These are phyloP conservation scores for Euphorbia tirucalli DNA, from an alignment of 345 rosid species.

Conservation along the genomic window DNA sequence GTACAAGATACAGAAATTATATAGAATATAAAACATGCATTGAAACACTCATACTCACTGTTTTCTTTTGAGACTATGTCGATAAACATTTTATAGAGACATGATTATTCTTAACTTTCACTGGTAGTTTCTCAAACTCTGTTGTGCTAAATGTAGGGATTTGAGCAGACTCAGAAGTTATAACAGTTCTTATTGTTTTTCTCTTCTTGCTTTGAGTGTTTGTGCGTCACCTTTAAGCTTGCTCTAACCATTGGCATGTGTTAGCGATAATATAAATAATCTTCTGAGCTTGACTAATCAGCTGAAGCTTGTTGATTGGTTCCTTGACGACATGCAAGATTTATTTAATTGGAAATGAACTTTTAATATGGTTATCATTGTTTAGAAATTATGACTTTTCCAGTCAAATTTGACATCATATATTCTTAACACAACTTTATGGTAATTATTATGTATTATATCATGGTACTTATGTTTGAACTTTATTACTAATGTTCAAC, in stretches of 20 bases:
- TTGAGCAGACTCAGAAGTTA: neutral
- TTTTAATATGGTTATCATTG: neutral
- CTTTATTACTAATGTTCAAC: neutral
- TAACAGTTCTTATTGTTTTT: neutral
- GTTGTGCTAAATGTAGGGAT: neutral
- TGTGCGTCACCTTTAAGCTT: conserved; percentile 1
- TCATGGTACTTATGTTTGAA: neutral
- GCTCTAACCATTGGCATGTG: neutral
- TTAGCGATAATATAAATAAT: too few relatives aligned
- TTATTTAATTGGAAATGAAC: neutral
- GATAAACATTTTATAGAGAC: neutral
- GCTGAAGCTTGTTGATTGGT: neutral
- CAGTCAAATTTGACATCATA: neutral
- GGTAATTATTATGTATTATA: neutral
- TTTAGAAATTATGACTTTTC: neutral
- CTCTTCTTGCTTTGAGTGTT: neutral
- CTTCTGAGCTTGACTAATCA: too few relatives aligned
- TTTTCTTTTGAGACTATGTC: neutral
- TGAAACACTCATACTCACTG: neutral
- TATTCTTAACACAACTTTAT: neutral
- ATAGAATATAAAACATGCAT: neutral
- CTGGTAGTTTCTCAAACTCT: neutral
- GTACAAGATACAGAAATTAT: neutral
- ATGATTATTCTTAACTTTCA: neutral
- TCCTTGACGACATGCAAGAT: neutral